Evolutionary conservation across 1,284 basidiomycete species (phyloP).

Genomic region (Trichosporon faecale): DNA sequence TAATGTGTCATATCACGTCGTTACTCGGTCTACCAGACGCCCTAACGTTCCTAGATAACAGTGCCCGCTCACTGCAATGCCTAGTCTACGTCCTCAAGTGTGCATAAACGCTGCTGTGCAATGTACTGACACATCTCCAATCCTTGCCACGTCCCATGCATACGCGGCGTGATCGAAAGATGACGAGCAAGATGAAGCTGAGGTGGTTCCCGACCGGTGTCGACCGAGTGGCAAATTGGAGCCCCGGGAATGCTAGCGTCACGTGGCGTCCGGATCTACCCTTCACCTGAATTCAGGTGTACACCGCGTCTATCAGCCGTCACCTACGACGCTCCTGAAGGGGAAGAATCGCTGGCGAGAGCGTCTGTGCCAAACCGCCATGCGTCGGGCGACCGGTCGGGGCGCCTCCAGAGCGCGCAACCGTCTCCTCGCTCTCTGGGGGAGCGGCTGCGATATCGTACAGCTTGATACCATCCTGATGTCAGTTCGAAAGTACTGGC

Average conservation of each 20-base stretch:
- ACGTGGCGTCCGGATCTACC: neutral
- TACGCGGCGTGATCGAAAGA: neutral
- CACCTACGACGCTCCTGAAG: slow-evolving; percentile 6
- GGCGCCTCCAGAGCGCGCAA: slow-evolving; percentile 33
- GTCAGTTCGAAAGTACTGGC: slow-evolving; percentile 17
- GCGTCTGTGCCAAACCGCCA: slow-evolving; percentile 36
- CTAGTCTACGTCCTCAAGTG: neutral
- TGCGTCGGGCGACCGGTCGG: slow-evolving; percentile 33
- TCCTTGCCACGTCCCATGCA: neutral
- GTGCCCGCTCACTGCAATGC: neutral
- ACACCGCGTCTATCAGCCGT: neutral
- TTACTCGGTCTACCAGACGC: neutral
- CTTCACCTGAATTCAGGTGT: neutral
- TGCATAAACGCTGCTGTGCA: neutral
- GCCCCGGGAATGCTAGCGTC: neutral
- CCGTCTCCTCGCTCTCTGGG: slow-evolving; percentile 34
- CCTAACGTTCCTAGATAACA: neutral
- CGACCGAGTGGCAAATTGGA: neutral
- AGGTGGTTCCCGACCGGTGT: neutral
- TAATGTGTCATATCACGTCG: neutral
- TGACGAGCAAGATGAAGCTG: neutral
- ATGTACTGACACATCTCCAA: neutral
- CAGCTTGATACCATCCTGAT: slow-evolving; percentile 40
- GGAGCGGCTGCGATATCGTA: slow-evolving; percentile 39
- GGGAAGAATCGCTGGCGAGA: slow-evolving; percentile 29